Evolutionary conservation across 345 rosid species (phyloP).

Genomic region (Lepidium africanum): DNA sequence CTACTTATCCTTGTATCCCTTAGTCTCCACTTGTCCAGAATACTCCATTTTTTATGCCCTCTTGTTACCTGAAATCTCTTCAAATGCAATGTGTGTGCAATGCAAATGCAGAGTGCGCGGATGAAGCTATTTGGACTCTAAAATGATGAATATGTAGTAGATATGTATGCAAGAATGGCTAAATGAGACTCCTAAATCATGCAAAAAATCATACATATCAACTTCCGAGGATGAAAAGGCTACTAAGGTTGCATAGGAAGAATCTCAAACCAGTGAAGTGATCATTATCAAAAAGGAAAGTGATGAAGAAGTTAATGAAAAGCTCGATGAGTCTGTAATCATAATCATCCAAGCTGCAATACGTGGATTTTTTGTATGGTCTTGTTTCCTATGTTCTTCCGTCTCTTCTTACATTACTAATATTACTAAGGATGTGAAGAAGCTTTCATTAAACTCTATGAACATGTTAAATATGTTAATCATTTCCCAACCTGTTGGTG

Average conservation of each 20-base stretch:
- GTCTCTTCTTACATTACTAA: not conserved
- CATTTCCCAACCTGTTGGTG: not conserved
- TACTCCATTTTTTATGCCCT: too few species aligned
- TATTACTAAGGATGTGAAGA: not conserved
- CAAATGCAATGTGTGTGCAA: too few species aligned
- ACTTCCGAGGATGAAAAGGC: slow-evolving; percentile 20
- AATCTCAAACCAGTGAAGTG: slow-evolving; percentile 28
- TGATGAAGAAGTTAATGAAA: slow-evolving; percentile 26
- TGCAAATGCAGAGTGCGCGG: too few species aligned
- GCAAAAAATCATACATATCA: too few species aligned
- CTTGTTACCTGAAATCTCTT: too few species aligned
- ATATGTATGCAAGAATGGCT: too few species aligned
- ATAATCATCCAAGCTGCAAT: slow-evolving; percentile 51
- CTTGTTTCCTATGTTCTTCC: not conserved
- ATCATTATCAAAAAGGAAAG: slow-evolving; percentile 13
- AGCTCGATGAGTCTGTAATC: slow-evolving; percentile 42
- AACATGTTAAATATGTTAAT: not conserved
- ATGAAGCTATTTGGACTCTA: too few species aligned
- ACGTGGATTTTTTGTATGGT: slow-evolving; percentile 50
- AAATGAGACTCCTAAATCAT: too few species aligned
- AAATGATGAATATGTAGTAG: too few species aligned
- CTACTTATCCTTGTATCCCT: too few species aligned
- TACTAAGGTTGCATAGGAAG: slow-evolving; percentile 22
- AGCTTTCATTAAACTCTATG: not conserved
- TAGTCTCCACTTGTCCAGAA: too few species aligned